Conservation (phyloP, 169 alveolate genomes). For the Babesia ovis region DNA sequence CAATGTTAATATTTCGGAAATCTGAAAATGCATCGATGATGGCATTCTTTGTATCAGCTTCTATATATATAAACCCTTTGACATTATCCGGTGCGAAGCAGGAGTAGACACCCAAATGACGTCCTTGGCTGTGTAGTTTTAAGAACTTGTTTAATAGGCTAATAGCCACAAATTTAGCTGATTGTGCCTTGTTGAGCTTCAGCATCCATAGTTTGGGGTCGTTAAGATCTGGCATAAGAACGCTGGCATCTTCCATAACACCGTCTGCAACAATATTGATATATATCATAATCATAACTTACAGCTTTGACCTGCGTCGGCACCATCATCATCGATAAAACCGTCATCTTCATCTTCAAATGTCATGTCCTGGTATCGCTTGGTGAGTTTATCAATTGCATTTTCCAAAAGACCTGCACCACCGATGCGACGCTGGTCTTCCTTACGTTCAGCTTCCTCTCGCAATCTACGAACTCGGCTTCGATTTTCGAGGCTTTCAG, state of each 20-base stretch:
- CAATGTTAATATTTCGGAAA: conserved; percentile 73
- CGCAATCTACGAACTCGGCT: conserved; percentile 65
- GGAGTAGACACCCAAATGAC: conserved; percentile 77
- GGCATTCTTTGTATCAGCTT: conserved; percentile 80
- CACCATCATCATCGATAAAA: conserved; percentile 66
- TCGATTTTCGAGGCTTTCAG: conserved; percentile 72
- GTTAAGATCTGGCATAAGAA: conserved; percentile 70
- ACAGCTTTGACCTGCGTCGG: conserved; percentile 60
- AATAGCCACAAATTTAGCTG: conserved; percentile 77
- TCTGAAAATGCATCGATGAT: conserved; percentile 79
- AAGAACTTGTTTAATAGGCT: conserved; percentile 77
- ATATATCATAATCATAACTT: conserved; percentile 5
- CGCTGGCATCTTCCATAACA: conserved; percentile 53
- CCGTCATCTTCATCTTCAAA: conserved; percentile 74
- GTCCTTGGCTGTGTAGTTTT: conserved; percentile 69
- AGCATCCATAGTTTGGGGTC: conserved; percentile 86
- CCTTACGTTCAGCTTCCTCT: conserved; percentile 62
- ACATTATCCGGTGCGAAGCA: conserved; percentile 81
- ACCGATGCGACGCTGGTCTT: conserved; percentile 74
- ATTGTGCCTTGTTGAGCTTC: conserved; percentile 70
- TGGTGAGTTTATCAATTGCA: conserved; percentile 81
- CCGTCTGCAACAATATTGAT: conserved; percentile 43
- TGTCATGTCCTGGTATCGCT: conserved; percentile 78
- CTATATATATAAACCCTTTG: conserved; percentile 79
- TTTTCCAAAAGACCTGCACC: conserved; percentile 84